Base-by-base conservation (phyloP, 2,329 filamentous ascomycete species). In the Cladophialophora psammophila region DNA sequence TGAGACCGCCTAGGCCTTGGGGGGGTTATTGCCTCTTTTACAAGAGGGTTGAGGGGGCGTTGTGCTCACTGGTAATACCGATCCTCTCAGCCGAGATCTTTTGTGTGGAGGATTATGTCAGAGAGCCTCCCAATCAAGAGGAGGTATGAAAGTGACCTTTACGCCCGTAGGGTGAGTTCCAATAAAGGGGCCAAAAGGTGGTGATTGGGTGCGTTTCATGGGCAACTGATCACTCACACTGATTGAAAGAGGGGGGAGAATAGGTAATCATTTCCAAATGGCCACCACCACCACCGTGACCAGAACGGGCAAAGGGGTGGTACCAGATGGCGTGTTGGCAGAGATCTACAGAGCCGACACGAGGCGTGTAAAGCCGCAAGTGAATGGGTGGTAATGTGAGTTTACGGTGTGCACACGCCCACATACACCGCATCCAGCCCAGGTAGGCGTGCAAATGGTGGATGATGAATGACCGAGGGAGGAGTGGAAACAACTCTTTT, bases 61-160 rank as follows among this genome's bases (percentile, higher is more conserved):
- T 50, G 26, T 26, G 45, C 45, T 50, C 45, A 50, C 45, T 26
- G 20, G 7, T 20, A 5, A 18, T 45, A 45, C 40, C 15, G 15
- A 5, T 45, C 10, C 13, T 20, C 18, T 45, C 40, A 18, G 18
- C 40, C n/a, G 40, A 45, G n/a, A 15, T 20, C 45, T 10, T 31
- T n/a, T 26, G 13, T n/a, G 34, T 31, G 35, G 34, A 50, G 26
- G 34, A 63, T 63, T 56, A 63, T 63, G 60, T 63, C 60, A 63
- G 60, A 53, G 13, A 40, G n/a, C 9, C 35, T 60, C 40, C 42
- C 60, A 52, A 42, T 26, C 10, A 54, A 54, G 36, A 15, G 13
- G 9, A 42, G 6, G 50, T 26, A 36, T 9, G n/a, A 48, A 7
- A 3, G 2, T 26, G 9, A 12, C 45, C 1, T 10, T 42, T 63